A percentile compares a stretch with the other conserved stretches of the same genome.
Evolutionary conservation across 805 yeast species (phyloP).

Genomic region (Torulaspora franciscae): DNA sequence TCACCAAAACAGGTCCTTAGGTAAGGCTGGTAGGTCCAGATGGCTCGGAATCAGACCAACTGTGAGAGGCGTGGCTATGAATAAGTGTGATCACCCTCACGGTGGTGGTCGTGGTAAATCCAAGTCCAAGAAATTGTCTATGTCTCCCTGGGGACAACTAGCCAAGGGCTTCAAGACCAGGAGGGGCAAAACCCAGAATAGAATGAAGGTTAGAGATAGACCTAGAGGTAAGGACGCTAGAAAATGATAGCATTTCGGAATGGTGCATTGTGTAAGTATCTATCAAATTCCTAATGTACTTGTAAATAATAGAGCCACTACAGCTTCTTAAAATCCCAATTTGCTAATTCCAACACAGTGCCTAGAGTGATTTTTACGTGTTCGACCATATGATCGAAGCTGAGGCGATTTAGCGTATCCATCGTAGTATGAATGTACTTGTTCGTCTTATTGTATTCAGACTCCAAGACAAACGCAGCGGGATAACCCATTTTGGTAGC

Average conservation of each 20-base stretch:
- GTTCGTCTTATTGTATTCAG: slow-evolving; percentile 57
- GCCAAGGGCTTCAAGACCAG: slow-evolving; percentile 94
- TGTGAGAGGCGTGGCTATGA: slow-evolving; percentile 98
- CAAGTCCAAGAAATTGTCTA: slow-evolving; percentile 89
- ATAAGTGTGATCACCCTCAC: slow-evolving; percentile 94
- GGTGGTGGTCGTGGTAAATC: slow-evolving; percentile 99
- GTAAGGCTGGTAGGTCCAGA: slow-evolving; percentile 95
- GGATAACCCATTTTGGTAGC: slow-evolving; percentile 83
- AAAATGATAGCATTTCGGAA: slow-evolving; percentile 1
- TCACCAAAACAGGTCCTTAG: slow-evolving; percentile 81
- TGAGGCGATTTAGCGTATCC: slow-evolving; percentile 79
- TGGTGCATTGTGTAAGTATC: slow-evolving; percentile 1
- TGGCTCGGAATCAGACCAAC: slow-evolving; percentile 90
- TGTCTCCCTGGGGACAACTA: slow-evolving; percentile 93
- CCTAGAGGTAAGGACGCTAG: slow-evolving; percentile 62
- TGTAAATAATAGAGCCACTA: slow-evolving; percentile 13
- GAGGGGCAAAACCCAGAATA: slow-evolving; percentile 79
- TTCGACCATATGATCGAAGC: slow-evolving; percentile 72
- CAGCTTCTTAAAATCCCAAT: slow-evolving; percentile 20
- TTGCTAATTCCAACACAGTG: slow-evolving; percentile 61
- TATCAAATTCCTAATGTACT: slow-evolving; percentile 2
- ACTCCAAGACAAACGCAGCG: slow-evolving; percentile 74
- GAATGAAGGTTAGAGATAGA: slow-evolving; percentile 83
- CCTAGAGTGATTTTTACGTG: slow-evolving; percentile 76
- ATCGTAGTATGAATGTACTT: slow-evolving; percentile 69